These are phyloP conservation scores for Metarhizium brunneum DNA, from an alignment of 2,329 filamentous ascomycete genomes.

Conservation along the genomic window DNA sequence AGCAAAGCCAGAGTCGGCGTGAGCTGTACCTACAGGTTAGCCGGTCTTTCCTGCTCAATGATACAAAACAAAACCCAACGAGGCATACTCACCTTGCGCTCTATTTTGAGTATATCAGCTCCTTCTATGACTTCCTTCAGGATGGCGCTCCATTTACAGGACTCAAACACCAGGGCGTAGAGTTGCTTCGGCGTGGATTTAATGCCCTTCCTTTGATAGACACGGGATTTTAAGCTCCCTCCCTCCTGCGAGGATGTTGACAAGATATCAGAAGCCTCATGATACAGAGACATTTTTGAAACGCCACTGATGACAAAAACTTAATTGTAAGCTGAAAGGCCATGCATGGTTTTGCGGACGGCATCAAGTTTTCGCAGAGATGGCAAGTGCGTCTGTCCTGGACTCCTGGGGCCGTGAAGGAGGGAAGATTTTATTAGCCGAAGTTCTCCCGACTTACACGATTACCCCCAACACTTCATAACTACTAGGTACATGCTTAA, in stretches of 20 bases:
- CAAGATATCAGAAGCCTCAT: slow-evolving; percentile 76
- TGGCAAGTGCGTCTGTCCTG: not conserved
- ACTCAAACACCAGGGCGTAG: slow-evolving; percentile 79
- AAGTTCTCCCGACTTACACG: slow-evolving; percentile 9
- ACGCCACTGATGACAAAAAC: no score
- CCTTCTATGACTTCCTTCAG: slow-evolving; percentile 85
- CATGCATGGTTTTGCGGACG: not conserved
- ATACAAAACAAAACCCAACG: not conserved
- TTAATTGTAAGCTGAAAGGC: not conserved
- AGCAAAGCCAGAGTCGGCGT: slow-evolving; percentile 72
- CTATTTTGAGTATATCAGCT: slow-evolving; percentile 63
- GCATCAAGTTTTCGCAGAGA: not conserved
- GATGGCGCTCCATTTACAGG: slow-evolving; percentile 81
- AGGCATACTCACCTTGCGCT: slow-evolving; percentile 63
- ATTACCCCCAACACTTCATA: no score
- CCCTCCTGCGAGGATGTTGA: slow-evolving; percentile 41
- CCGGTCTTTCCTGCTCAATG: not conserved
- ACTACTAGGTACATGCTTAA: no score
- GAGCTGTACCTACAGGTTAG: slow-evolving; percentile 44
- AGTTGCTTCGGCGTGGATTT: slow-evolving; percentile 75
- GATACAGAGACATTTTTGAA: slow-evolving; percentile 76
- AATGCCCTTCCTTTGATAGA: slow-evolving; percentile 65
- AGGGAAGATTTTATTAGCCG: slow-evolving; percentile 7
- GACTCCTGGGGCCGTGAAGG: not conserved
- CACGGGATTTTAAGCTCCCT: slow-evolving; percentile 79